Conservation (phyloP, 2,329 filamentous ascomycete species). For the Botrytis fragariae region DNA sequence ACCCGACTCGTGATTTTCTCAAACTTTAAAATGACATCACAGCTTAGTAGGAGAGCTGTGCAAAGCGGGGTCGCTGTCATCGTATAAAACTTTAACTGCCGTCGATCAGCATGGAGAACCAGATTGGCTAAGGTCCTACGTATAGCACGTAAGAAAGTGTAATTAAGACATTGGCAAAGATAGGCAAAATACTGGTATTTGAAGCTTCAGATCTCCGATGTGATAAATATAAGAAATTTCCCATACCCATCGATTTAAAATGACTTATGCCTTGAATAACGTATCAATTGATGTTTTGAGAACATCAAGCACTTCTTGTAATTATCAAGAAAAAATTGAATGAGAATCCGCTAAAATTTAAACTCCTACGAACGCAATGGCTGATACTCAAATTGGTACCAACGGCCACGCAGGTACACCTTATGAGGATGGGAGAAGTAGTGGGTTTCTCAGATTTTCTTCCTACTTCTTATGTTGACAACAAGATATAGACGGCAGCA, state of each 20-base stretch:
- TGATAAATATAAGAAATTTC: background rate
- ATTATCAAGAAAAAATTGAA: background rate
- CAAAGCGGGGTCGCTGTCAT: background rate
- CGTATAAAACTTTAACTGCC: background rate
- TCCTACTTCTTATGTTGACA: background rate
- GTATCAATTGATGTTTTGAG: background rate
- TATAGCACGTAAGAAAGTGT: background rate
- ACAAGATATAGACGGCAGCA: background rate
- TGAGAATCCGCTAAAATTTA: too few relatives aligned
- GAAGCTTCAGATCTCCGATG: background rate
- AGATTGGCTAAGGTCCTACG: background rate
- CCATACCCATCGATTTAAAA: background rate
- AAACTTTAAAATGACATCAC: background rate
- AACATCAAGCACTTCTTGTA: background rate
- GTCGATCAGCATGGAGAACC: background rate
- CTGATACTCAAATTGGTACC: background rate
- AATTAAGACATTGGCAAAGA: background rate
- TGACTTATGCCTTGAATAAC: background rate
- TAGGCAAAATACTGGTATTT: background rate
- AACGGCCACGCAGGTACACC: background rate
- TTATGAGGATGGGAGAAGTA: background rate
- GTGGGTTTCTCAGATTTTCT: background rate
- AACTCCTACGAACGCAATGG: background rate
- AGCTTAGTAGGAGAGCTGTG: background rate
- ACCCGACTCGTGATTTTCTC: background rate